Evolutionary conservation across 192 early-diverging fungal genomes (phyloP), one percentile per base, ranked within the genome.

Genomic region (Linnemannia zychae): DNA sequence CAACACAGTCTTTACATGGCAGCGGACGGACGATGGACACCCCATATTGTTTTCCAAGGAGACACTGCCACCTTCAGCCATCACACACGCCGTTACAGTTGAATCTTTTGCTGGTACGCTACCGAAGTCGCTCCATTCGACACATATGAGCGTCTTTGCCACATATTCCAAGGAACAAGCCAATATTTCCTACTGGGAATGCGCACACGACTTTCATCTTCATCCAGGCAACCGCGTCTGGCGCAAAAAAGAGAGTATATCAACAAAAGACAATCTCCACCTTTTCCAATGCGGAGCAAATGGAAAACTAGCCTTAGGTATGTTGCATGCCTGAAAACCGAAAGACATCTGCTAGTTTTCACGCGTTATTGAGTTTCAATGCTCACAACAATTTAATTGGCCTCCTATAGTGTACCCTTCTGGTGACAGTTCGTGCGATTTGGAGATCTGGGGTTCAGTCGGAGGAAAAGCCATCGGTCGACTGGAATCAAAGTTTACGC

Each of bases 281-380:
- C 53, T 86, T 24, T 87, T 87, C 49, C 82, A 87, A 67, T 89
- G 88, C 73, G 88, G 88, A 40, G 85, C 88, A 49, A 82, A 87
- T 70, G 88, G 81, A 46, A 86, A 83, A 38, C 79, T 87, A 17
- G 88, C 88, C 12, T 31, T 89, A 7, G 88, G 88, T 87, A 79
- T 28, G 77, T 44, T 47, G 37, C 44, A 46, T 24, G 7, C 63
- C 22, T 33, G 24, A 18, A 16, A 20, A 22, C 17, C 12, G 24
- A 24, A 22, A 34, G 5, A 18, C 3, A 20, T 18, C 44, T 49
- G 7, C 24, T 33, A 24, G 4, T 5, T 9, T n/a, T 1, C 20
- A 16, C 34, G 16, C 0, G 24, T 0, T 20, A 20, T n/a, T 1
- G 5, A 7, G 20, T 13, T 22, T 68, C 20, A 44, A 20, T 33